phyloP scores from a whole-genome alignment of 2,329 filamentous ascomycete genomes.

The Huntiella moniliformis region DNA sequence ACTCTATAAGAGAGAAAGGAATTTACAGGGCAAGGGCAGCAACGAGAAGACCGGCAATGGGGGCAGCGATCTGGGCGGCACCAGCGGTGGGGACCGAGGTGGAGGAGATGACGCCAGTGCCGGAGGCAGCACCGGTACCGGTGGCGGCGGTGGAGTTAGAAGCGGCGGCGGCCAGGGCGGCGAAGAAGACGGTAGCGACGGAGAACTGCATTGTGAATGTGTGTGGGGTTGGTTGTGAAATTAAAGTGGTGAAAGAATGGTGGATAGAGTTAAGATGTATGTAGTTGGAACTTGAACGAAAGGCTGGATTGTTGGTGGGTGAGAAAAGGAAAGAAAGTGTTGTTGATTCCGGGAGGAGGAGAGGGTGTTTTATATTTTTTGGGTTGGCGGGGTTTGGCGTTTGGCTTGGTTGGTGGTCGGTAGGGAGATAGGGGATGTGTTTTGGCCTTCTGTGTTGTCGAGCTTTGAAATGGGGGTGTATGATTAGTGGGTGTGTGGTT shows the following conservation, averaged over 20 bases:
- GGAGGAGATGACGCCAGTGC: constrained; percentile 7
- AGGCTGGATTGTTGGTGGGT: constrained; percentile 8
- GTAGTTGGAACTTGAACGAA: constrained; percentile 12
- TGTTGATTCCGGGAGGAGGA: constrained; percentile 1
- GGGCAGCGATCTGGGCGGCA: constrained; percentile 11
- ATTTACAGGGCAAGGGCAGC: constrained; percentile 12
- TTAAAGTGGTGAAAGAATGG: constrained; percentile 11
- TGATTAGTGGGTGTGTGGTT: too few species aligned
- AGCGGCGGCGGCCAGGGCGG: constrained; percentile 7
- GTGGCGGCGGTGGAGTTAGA: constrained; percentile 9
- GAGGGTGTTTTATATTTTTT: constrained; percentile 6
- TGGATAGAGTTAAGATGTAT: constrained; percentile 9
- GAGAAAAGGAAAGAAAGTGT: neutral
- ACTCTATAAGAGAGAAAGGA: neutral
- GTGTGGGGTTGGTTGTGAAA: neutral
- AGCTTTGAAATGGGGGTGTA: too few species aligned
- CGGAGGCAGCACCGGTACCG: constrained; percentile 9
- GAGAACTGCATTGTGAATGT: constrained; percentile 12
- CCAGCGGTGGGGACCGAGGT: constrained; percentile 11
- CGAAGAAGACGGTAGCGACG: constrained; percentile 11
- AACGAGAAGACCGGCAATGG: constrained; percentile 11
- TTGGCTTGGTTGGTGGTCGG: too few species aligned
- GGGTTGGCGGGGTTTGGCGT: too few species aligned
- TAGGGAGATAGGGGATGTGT: too few species aligned
- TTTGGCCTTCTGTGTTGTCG: too few species aligned